Evolutionary conservation across 768 basidiomycete species (phyloP).

Genomic region (Exsudoporus frostii): DNA sequence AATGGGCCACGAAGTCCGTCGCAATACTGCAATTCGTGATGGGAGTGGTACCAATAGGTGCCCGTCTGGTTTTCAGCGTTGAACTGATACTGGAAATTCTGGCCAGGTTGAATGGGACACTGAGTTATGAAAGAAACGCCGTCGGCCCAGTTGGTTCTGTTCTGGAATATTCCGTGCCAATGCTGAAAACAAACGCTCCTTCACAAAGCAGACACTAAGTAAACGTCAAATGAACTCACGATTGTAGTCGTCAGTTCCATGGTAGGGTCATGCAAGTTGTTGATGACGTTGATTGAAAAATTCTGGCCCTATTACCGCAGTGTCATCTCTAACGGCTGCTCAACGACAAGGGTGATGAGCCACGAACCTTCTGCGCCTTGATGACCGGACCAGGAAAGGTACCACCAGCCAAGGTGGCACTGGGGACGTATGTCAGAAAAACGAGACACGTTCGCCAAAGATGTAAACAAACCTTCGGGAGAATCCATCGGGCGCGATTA

Average conservation of each 20-base stretch:
- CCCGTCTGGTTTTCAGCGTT: constrained; percentile 38
- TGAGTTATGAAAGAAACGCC: constrained; percentile 44
- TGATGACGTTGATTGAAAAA: constrained; percentile 37
- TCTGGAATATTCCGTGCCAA: constrained; percentile 36
- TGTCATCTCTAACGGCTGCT: background rate
- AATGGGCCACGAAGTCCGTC: constrained; percentile 43
- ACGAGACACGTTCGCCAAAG: background rate
- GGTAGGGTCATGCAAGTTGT: constrained; percentile 29
- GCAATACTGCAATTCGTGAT: constrained; percentile 38
- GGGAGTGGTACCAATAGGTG: constrained; percentile 51
- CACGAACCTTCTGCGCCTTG: constrained; percentile 37
- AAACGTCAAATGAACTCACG: constrained; percentile 23
- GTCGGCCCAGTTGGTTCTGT: constrained; percentile 34
- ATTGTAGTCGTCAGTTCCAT: constrained; percentile 37
- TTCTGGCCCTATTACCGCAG: constrained; percentile 27
- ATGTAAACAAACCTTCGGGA: constrained; percentile 31
- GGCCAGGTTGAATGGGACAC: constrained; percentile 41
- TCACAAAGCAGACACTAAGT: background rate
- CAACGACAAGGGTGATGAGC: background rate
- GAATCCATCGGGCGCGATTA: constrained; percentile 52
- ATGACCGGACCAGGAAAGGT: constrained; percentile 50
- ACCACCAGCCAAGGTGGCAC: constrained; percentile 45
- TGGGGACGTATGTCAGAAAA: constrained; percentile 10
- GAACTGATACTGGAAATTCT: constrained; percentile 43
- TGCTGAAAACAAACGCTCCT: constrained; percentile 18